Evolutionary conservation across 2,329 filamentous ascomycete genomes (phyloP).

Genomic region (Didymella pinodella): DNA sequence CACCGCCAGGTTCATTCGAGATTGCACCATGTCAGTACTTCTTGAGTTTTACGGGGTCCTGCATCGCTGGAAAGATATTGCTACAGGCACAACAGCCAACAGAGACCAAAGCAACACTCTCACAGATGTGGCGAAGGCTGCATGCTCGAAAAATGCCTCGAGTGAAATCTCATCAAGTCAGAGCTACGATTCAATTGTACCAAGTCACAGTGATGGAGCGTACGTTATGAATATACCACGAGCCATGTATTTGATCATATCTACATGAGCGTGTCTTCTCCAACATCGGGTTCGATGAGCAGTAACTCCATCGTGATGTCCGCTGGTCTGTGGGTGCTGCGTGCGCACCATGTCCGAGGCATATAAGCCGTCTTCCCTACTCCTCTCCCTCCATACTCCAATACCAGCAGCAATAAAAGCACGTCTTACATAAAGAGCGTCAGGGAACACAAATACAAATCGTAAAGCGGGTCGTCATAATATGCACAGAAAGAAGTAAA

Average conservation of each 20-base stretch:
- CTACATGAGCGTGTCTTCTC: slow-evolving; percentile 30
- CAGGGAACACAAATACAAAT: slow-evolving; percentile 22
- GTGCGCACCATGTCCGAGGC: slow-evolving; percentile 8
- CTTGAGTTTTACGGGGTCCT: too few relatives aligned
- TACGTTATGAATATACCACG: slow-evolving; percentile 8
- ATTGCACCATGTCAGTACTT: too few relatives aligned
- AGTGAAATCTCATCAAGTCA: too few relatives aligned
- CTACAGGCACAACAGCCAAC: too few relatives aligned
- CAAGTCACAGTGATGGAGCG: too few relatives aligned
- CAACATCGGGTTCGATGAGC: slow-evolving; percentile 20
- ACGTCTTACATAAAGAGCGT: slow-evolving; percentile 22
- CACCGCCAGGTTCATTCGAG: too few relatives aligned
- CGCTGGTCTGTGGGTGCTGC: slow-evolving; percentile 15
- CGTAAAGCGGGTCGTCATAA: slow-evolving; percentile 34
- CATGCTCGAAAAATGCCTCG: too few relatives aligned
- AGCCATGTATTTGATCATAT: slow-evolving; percentile 21
- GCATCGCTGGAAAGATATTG: too few relatives aligned
- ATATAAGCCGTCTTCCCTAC: slow-evolving; percentile 19
- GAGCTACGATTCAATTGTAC: too few relatives aligned
- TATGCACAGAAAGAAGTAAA: slow-evolving; percentile 40
- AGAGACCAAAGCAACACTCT: too few relatives aligned
- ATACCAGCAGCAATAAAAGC: slow-evolving; percentile 24
- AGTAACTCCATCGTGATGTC: slow-evolving; percentile 17
- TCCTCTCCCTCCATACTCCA: slow-evolving; percentile 16
- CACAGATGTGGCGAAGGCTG: too few relatives aligned